Percentiles rank a stretch among this genome's conserved stretches.
These are phyloP conservation scores for Arthrobotrys iridis DNA, from an alignment of 2,329 filamentous ascomycete species.

Conservation along the genomic window DNA sequence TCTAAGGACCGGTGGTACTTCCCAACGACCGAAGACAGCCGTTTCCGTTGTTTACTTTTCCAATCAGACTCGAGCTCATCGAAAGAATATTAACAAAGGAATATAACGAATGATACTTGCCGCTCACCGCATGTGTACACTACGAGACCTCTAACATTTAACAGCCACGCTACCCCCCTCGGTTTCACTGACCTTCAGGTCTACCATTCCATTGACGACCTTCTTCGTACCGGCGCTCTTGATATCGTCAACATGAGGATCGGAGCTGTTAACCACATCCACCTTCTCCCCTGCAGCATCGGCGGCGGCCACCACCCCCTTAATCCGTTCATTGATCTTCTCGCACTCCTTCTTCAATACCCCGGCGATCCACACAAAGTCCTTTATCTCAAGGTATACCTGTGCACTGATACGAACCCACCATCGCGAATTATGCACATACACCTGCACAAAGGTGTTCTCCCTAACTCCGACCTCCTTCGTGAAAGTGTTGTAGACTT, in stretches of 20 bases:
- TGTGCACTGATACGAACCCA: constrained; percentile 82
- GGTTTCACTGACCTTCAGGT: constrained; percentile 31
- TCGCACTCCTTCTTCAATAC: constrained; percentile 65
- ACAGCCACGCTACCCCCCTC: constrained; percentile 1
- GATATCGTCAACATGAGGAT: constrained; percentile 64
- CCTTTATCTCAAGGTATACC: constrained; percentile 80
- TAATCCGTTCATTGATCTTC: constrained; percentile 60
- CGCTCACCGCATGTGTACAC: neutral
- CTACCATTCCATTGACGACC: constrained; percentile 13
- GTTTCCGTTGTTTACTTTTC: no score
- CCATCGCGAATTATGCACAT: constrained; percentile 70
- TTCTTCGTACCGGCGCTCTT: constrained; percentile 39
- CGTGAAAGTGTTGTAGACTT: constrained; percentile 47
- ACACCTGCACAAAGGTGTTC: constrained; percentile 63
- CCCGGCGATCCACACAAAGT: constrained; percentile 77
- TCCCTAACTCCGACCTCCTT: constrained; percentile 67
- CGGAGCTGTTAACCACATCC: constrained; percentile 61
- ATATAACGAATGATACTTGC: no score
- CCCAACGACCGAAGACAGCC: no score
- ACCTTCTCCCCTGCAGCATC: neutral
- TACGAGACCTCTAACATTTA: neutral
- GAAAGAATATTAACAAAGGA: no score
- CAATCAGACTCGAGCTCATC: no score
- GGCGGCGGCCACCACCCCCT: constrained; percentile 67
- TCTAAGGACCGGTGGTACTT: no score